Conservation (phyloP, 495 filamentous ascomycete genomes). For the Thozetella sp. region DNA sequence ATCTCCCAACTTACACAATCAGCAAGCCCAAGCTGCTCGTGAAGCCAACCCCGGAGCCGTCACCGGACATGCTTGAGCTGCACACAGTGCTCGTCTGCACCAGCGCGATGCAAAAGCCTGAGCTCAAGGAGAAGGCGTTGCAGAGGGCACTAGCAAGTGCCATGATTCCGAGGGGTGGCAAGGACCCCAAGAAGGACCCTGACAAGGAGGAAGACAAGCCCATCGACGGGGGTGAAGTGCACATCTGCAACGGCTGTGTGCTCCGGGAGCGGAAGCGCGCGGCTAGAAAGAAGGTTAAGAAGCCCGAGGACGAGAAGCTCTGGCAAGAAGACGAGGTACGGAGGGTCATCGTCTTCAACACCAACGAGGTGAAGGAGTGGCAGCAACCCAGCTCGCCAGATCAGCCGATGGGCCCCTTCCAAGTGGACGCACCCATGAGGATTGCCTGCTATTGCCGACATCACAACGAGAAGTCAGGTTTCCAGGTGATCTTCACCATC, state of each 20-base stretch:
- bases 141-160: constrained; percentile 55
- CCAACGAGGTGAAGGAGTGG: constrained; percentile 89
- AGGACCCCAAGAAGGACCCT: constrained; percentile 3
- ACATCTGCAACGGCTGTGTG: constrained; percentile 84
- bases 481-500: constrained; percentile 91
- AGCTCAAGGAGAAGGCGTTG: constrained; percentile 63
- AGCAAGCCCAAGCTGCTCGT: constrained; percentile 87
- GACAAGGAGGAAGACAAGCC: constrained; percentile 67
- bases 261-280: constrained; percentile 85
- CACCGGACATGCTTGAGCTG: constrained; percentile 77
- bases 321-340: constrained; percentile 78
- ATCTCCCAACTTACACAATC: constrained; percentile 85
- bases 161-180: constrained; percentile 7
- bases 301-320: constrained; percentile 78
- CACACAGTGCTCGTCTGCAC: constrained; percentile 83
- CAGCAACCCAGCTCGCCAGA: constrained; percentile 47
- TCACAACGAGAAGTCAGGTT: constrained; percentile 88
- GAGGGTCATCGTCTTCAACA: constrained; percentile 92
- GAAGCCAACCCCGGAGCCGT: constrained; percentile 59
- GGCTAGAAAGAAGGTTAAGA: constrained; percentile 85
- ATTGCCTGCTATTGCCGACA: constrained; percentile 97
- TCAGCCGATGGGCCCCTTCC: constrained; percentile 63
- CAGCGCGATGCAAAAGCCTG: constrained; percentile 83
- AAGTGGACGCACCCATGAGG: constrained; percentile 87
- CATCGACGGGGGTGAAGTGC: constrained; percentile 82